These are phyloP conservation scores for Solanum chilense DNA, from an alignment of 257 asterid genomes.

Conservation along the genomic window DNA sequence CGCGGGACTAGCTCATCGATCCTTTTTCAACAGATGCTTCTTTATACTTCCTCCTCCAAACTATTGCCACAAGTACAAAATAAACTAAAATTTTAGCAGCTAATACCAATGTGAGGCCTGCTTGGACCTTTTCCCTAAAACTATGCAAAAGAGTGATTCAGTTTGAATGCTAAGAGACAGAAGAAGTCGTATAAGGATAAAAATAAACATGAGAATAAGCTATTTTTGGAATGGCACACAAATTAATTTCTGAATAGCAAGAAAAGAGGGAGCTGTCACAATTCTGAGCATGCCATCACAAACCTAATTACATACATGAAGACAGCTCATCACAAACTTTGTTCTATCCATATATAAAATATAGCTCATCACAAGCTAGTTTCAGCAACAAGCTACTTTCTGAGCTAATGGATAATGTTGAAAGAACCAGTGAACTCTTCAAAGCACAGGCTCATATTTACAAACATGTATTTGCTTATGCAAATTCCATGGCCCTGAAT, in stretches of 20 bases:
- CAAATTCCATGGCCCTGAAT: conserved; percentile 9
- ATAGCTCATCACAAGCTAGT: background rate
- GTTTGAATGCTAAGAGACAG: background rate
- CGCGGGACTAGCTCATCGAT: background rate
- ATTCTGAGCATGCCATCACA: background rate
- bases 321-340: background rate
- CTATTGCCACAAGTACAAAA: background rate
- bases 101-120: background rate
- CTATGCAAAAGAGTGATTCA: background rate
- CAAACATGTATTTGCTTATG: background rate
- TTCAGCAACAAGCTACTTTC: background rate
- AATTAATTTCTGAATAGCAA: background rate
- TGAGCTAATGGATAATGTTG: background rate
- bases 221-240: background rate
- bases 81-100: background rate
- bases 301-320: background rate
- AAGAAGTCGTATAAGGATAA: background rate
- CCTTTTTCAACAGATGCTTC: background rate
- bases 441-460: conserved; percentile 10
- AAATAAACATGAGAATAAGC: background rate
- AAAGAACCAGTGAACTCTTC: conserved; percentile 2
- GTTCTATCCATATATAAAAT: background rate
- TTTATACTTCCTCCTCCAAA: background rate
- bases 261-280: background rate
- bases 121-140: background rate